Base-by-base conservation (phyloP, 2,329 filamentous ascomycete species). In the Lachnellula cervina region DNA sequence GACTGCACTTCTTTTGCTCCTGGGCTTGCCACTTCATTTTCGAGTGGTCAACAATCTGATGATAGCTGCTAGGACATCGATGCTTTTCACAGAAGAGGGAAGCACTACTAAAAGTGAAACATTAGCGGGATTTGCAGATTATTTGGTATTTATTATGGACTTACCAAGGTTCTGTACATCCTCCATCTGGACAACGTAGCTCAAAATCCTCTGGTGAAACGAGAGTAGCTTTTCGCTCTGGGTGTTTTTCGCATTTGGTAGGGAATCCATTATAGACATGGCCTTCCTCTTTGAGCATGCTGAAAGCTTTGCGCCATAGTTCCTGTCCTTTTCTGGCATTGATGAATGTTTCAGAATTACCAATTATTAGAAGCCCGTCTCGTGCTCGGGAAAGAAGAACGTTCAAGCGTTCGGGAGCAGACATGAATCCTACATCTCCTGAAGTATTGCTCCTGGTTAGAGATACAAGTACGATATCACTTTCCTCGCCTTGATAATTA, bases 401-500 rank as follows among this genome's bases (percentile, higher is more conserved):
- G 17, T 90, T 90, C 0, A 90, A 67, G 1, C 88, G 76, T 61
- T 91, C 80, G 0, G 81, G 81, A 0, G 84, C 75, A 0, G 73
- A 66, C 76, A 91, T 83, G 66, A 91, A 91, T 0, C 88, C 88
- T 32, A 90, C 88, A 1, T 90, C 83, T 0, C 81, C 79, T 0
- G 66, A 64, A 0, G 64, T 55, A 59, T 91, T 91, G 66, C 86
- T 87, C 4, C 88, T 74, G 0, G 86, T 89, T 11, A 91, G 68
- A 0, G 84, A 87, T 0, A 75, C 80, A 7, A 92, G 79, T 0
- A 90, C 83, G 16, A 92, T 86, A 1, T 90, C 82, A 38, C 81
- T 84, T 60, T 92, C 88, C 64, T 91, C 88, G 1, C 88, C 87
- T 67, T 91, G 88, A 55, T 88, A 92, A 58, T 91, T 91, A 59